Conservation (phyloP, 1,284 basidiomycete genomes). For the Peniophora sp. region DNA sequence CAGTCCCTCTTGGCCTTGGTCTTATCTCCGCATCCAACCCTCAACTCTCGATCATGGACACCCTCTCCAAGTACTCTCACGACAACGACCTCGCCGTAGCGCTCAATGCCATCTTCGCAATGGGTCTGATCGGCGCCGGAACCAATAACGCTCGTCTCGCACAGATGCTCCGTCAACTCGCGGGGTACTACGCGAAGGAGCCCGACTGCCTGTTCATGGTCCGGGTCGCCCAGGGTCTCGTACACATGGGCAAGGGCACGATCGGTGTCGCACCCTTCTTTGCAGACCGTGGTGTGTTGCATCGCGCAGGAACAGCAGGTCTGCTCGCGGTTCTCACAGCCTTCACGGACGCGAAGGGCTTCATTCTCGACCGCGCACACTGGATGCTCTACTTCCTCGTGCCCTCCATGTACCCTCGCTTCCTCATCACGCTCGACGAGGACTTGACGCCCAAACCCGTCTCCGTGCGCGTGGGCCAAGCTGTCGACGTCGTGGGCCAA, state of each 20-base stretch:
- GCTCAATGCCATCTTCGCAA: constrained; percentile 95
- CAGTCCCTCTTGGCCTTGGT: constrained; percentile 94
- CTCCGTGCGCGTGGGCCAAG: constrained; percentile 93
- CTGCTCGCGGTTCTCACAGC: constrained; percentile 83
- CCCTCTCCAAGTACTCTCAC: constrained; percentile 98
- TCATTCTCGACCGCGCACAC: constrained; percentile 90
- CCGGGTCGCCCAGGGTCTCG: constrained; percentile 90
- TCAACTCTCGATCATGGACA: constrained; percentile 92
- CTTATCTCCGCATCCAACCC: constrained; percentile 95
- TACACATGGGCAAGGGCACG: constrained; percentile 99
- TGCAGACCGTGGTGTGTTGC: constrained; percentile 87
- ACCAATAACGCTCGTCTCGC: constrained; percentile 97
- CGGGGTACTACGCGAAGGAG: constrained; percentile 97
- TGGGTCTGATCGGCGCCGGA: constrained; percentile 97
- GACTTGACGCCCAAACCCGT: constrained; percentile 80
- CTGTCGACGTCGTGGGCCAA: constrained; percentile 86
- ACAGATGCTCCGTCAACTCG: constrained; percentile 95
- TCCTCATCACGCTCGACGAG: constrained; percentile 96
- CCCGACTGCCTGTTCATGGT: constrained; percentile 97
- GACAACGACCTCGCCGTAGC: constrained; percentile 96
- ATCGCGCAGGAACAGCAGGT: constrained; percentile 86
- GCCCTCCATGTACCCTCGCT: constrained; percentile 96
- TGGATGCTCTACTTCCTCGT: constrained; percentile 99
- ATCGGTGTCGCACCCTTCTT: constrained; percentile 99
- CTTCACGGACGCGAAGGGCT: constrained; percentile 90